Percentiles rank a stretch among this genome's conserved stretches.
phyloP scores from a whole-genome alignment of 2,329 filamentous ascomycete genomes.

The Fusarium sp. region DNA sequence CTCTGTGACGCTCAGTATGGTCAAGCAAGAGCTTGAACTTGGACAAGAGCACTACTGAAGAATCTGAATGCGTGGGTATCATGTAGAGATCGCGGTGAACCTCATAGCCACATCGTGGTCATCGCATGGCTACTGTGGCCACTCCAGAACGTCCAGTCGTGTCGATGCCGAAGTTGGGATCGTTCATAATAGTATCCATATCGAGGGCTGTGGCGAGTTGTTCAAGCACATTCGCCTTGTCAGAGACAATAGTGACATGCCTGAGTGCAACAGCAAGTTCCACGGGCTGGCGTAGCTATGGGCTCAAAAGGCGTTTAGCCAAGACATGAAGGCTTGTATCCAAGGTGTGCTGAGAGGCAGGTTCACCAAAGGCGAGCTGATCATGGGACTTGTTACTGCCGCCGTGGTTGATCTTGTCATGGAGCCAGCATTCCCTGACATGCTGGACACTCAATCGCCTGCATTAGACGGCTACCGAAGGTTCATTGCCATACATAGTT shows the following conservation, averaged over 20 bases:
- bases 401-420: slow-evolving; percentile 5
- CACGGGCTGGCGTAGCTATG: neutral
- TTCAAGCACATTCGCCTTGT: neutral
- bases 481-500: neutral
- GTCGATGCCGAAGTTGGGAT: neutral
- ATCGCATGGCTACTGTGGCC: too few species aligned
- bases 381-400: neutral
- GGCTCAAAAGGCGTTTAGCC: neutral
- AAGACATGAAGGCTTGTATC: neutral
- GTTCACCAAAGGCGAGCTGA: neutral
- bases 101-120: too few species aligned
- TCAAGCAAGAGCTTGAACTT: too few species aligned
- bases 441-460: neutral
- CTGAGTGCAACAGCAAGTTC: neutral
- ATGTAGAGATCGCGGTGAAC: too few species aligned
- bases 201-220: too few species aligned
- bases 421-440: neutral
- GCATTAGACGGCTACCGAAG: neutral
- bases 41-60: too few species aligned
- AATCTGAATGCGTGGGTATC: too few species aligned
- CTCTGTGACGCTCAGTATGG: too few species aligned
- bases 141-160: neutral
- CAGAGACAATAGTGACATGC: neutral
- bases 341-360: accelerated
- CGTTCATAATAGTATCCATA: neutral